Evolutionary conservation across 805 yeast species (phyloP), one percentile per base, ranked within the genome.

Genomic region (Lipomyces chichibuensis): DNA sequence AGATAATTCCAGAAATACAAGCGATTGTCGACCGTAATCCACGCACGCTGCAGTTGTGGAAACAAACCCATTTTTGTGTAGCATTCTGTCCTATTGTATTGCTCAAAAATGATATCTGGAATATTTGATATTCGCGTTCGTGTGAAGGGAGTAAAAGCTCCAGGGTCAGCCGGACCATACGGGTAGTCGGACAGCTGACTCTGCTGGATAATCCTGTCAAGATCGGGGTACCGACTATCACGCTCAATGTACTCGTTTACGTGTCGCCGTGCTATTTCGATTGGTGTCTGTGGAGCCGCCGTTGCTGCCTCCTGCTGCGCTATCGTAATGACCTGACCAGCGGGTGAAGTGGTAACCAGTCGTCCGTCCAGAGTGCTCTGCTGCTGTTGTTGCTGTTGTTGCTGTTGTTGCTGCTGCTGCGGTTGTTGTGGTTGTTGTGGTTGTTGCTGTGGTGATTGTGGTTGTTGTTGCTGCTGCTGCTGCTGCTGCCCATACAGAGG

Each of bases 21-120:
- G 73, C 89, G 89, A 75, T 89, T 88, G 74, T 92, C 98, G 39
- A 88, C 85, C 2, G 89, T 86, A 39, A 94, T 84, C 97, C 98
- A 95, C 14, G 93, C 87, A 66, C 96, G 85, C 69, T 86, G 85
- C 37, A 95, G 83, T 65, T 89, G 92, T 0, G 93, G 85, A 71
- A 95, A 87, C 32, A 92, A 79, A 14, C 99, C 99, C 87, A 91
- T 88, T 66, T 88, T 87, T 51, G 92, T 86, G 59, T 83, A 83
- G 62, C 87, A 84, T 73, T 89, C 88, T 5, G 90, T 83, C 59
- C 73, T 83, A 70, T 87, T 87, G 75, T 88, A 85, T 72, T 90
- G 92, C 63, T 88, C 88, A 71, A 90, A 85, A 69, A 92, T 86
- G 69, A 84, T 86, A 75, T 92, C 97, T 0, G 98, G 98, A 60